These are phyloP conservation scores for Proteromonas lacertae DNA, from an alignment of 352 stramenopile genomes.

Conservation along the genomic window DNA sequence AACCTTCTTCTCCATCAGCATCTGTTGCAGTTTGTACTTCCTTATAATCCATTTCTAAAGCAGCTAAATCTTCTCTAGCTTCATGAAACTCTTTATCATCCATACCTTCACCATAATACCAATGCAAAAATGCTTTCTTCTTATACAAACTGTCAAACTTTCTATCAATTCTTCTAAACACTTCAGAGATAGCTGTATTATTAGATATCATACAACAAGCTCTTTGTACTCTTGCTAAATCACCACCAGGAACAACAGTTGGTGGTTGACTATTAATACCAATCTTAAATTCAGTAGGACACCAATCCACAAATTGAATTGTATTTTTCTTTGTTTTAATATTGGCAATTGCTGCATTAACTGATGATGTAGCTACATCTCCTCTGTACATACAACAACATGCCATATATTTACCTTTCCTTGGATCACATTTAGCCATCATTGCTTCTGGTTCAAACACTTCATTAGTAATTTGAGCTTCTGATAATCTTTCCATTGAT, in stretches of 20 bases:
- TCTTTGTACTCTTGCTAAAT: no score
- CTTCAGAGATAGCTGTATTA: constrained; percentile 86
- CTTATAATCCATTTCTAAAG: constrained; percentile 89
- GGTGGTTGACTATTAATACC: constrained; percentile 93
- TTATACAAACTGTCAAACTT: constrained; percentile 99
- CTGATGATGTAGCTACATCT: no score
- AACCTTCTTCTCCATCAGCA: no score
- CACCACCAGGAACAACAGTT: constrained; percentile 65
- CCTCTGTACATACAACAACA: constrained; percentile 68
- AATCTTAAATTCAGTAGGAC: constrained; percentile 97
- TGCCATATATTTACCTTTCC: constrained; percentile 87
- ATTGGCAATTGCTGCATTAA: constrained; percentile 77
- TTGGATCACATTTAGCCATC: constrained; percentile 96
- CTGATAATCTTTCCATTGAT: constrained; percentile 68
- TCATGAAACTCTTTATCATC: constrained; percentile 98
- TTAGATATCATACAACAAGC: constrained; percentile 99
- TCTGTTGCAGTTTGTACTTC: no score
- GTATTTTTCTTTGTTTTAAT: constrained; percentile 98
- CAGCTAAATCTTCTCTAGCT: no score
- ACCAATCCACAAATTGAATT: no score
- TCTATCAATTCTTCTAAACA: constrained; percentile 85
- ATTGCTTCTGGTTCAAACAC: constrained; percentile 85
- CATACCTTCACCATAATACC: constrained; percentile 97
- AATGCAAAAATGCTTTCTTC: constrained; percentile 96
- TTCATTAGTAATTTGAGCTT: constrained; percentile 88